Base-by-base conservation (phyloP, 2,329 filamentous ascomycete species). In the Diplodia intermedia region DNA sequence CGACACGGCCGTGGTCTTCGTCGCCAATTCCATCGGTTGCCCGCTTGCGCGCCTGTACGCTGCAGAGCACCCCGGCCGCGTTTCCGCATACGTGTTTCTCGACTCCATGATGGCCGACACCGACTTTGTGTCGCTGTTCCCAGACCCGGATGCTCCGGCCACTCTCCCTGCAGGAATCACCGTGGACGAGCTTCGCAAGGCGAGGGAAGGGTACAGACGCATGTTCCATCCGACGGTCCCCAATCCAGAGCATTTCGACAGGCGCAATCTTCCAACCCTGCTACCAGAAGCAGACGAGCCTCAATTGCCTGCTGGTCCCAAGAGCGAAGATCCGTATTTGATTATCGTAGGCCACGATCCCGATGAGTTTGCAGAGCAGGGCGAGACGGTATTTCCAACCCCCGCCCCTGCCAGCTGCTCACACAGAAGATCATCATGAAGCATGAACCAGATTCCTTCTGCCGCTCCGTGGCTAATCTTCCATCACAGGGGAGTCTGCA, bases 101-200 rank as follows among this genome's bases (percentile, higher is more conserved):
- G 86, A 89, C 72, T 86, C 83, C 43, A 84, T 86, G 70, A 83
- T 89, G 73, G 84, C 86, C 18, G 86, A 88, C 72, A 82, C 82
- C 0, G 84, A 88, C 71, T 84, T 86, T 36, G 81, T 86, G 1
- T 84, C 82, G 6, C 69, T 88, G 4, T 86, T 86, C 73, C 86
- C 86, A 0, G 82, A 89, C 70, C 85, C 86, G 0, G 85, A 86
- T 67, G 77, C 76, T 57, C 72, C 71, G 0, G 8, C 31, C 36
- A 36, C 43, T 5, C 74, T 86, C 3, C 84, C 83, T 0, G 63
- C 72, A 1, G 82, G 77, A 31, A 75, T 84, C 6, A 75, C 73
- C 1, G 68, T 69, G 4, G 75, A 80, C 5, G 72, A 77, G 14
- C 73, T 83, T 2, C 72, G 77, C 7, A 72, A 72, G 4, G 78